These are phyloP conservation scores for Aspergillus terreus DNA, from an alignment of 2,329 filamentous ascomycete genomes.

Conservation along the genomic window DNA sequence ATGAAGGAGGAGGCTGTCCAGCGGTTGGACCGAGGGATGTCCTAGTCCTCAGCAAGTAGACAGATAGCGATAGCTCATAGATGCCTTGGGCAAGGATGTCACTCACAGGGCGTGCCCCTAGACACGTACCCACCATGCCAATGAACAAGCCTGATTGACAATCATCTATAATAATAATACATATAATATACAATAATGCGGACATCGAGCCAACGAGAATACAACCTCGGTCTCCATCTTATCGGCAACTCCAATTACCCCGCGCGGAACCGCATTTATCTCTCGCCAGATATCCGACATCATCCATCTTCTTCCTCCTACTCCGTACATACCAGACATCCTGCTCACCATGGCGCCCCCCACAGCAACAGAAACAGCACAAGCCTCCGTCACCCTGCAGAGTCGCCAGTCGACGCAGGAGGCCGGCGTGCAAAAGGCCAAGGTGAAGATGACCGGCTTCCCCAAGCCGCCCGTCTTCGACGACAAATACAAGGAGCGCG, in stretches of 20 bases:
- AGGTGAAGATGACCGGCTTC: conserved; percentile 28
- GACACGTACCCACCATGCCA: no score
- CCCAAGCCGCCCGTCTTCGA: conserved; percentile 36
- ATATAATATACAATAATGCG: no score
- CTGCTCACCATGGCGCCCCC: conserved; percentile 24
- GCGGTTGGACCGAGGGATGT: conserved; percentile 6
- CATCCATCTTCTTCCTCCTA: not conserved
- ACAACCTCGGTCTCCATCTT: not conserved
- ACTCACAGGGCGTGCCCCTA: no score
- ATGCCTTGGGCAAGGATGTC: not conserved
- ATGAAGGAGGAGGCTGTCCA: conserved; percentile 7
- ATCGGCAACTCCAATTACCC: not conserved
- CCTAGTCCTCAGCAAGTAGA: not conserved
- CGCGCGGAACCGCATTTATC: not conserved
- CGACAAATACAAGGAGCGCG: conserved; percentile 45
- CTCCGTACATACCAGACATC: no score
- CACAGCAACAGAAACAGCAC: conserved; percentile 21
- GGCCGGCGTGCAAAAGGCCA: conserved; percentile 21
- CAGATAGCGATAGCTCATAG: no score
- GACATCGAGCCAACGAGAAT: not conserved
- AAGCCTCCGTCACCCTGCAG: no score
- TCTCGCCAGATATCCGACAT: not conserved
- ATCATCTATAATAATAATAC: not conserved
- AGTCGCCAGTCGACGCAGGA: conserved; percentile 20
- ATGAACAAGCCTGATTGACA: no score